A percentile compares a stretch with the other conserved stretches of the same genome.
These are phyloP conservation scores for Globisporangium iwayamae DNA, from an alignment of 352 stramenopile genomes.

Conservation along the genomic window DNA sequence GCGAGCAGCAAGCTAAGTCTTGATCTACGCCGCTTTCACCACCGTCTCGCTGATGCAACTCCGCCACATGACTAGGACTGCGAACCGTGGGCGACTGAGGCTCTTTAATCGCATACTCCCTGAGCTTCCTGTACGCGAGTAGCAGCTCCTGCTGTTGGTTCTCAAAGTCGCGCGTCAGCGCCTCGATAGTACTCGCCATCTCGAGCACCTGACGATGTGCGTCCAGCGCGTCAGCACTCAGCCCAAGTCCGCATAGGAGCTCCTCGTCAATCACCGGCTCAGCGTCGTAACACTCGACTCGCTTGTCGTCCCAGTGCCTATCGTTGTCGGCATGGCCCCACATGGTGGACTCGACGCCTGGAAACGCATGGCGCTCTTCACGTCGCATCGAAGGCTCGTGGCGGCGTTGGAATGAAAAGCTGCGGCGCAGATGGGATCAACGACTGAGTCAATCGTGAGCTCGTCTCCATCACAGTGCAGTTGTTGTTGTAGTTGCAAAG, in stretches of 20 bases:
- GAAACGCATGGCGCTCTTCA: background rate
- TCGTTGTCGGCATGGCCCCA: background rate
- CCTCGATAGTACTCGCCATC: conserved; percentile 61
- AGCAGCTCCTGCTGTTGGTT: conserved; percentile 47
- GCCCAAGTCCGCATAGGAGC: background rate
- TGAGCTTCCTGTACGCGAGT: conserved; percentile 50
- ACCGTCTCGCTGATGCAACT: background rate
- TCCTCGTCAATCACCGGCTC: conserved; percentile 3
- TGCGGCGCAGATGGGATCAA: background rate
- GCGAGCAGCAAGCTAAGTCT: conserved; percentile 19
- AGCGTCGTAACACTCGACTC: background rate
- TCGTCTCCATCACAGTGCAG: background rate
- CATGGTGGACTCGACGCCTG: background rate
- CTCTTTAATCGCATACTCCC: conserved; percentile 25
- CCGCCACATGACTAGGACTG: background rate
- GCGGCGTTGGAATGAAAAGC: background rate
- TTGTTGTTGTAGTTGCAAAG: background rate
- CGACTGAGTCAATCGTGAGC: background rate
- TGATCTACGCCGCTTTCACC: background rate
- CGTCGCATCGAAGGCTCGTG: background rate
- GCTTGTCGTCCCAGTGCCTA: background rate
- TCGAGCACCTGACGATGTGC: conserved; percentile 59
- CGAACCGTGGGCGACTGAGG: background rate
- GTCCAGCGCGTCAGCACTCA: conserved; percentile 31
- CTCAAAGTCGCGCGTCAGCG: conserved; percentile 59